A percentile compares a stretch with the other conserved stretches of the same genome.
phyloP scores from a whole-genome alignment of 73 alveolate species.

The Stentor roeselii region DNA sequence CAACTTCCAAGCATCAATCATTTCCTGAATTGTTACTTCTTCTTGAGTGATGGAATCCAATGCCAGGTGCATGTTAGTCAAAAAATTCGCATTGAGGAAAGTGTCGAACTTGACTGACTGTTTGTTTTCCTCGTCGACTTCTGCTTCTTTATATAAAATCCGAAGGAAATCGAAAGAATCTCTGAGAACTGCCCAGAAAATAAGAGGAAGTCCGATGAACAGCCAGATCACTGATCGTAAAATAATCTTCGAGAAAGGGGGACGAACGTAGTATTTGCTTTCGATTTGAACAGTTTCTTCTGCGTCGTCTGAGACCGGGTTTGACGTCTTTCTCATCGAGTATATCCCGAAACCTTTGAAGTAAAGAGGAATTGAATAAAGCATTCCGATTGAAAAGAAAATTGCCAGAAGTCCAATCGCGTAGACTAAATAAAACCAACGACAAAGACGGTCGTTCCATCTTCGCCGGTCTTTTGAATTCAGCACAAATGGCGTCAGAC shows the following conservation, averaged over 20 bases:
- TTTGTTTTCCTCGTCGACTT: neutral
- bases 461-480: neutral
- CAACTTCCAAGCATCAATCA: neutral
- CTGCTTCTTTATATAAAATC: neutral
- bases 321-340: neutral
- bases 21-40: neutral
- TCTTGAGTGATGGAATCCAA: neutral
- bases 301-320: neutral
- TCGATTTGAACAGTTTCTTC: neutral
- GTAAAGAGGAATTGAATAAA: neutral
- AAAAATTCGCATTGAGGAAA: neutral
- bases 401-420: neutral
- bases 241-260: neutral
- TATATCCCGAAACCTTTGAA: slow-evolving; percentile 3
- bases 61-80: neutral
- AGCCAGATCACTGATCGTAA: neutral
- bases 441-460: neutral
- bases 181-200: slow-evolving; percentile 24
- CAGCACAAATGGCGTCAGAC: neutral
- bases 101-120: neutral
- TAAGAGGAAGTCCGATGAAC: slow-evolving; percentile 18
- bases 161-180: slow-evolving; percentile 13
- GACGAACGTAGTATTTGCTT: neutral
- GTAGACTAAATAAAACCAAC: neutral
- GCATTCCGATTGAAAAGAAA: neutral